Base-by-base conservation (phyloP, 2,329 filamentous ascomycete genomes). In the Huntiella savannae region DNA sequence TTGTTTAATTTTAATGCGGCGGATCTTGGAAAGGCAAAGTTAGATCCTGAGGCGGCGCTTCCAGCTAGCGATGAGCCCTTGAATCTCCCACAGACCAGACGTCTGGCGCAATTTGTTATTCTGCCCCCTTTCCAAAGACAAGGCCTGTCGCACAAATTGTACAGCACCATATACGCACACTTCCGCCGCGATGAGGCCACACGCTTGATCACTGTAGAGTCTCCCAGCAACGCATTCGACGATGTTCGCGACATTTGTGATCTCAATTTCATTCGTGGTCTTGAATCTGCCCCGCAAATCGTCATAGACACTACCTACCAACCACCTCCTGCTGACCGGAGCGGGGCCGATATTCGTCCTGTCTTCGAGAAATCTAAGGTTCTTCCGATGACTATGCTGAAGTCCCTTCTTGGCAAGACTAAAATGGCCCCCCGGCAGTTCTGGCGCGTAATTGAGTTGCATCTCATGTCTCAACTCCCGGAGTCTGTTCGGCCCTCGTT, bases 41-140 rank as follows among this genome's bases (percentile, higher is more conserved):
- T 28, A 28, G 58, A 58, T 28, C 56, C 33, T 11, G 22, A 39
- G 40, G 11, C 38, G 4, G 19, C 19, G 5, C 12, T 33, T 33
- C 17, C 19, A 6, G 33, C 12, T 3, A 13, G 40, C 4, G 62
- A 68, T 40, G 65, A 79, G 52, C 60, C 72, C 4, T 11, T 43
- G 3, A 34, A 43, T 10, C 69, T 87, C 2, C 80, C 83, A 10
- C 81, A 79, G 54, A 77, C 88, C 35, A 76, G 84, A 50, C 74
- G 92, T 39, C 83, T 98, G 53, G 93, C 88, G 0, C 91, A 98
- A 59, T 96, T 96, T 61, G 58, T 98, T 50, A 79, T 98, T 52
- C 68, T 98, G 8, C 87, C 87, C 2, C 81, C 85, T 4, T 93
- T 85, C 60, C 87, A 95, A 58, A 71, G 74, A 51, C 74, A 77